These are phyloP conservation scores for Phytophthora pinifolia DNA, from an alignment of 352 stramenopile genomes.

Conservation along the genomic window DNA sequence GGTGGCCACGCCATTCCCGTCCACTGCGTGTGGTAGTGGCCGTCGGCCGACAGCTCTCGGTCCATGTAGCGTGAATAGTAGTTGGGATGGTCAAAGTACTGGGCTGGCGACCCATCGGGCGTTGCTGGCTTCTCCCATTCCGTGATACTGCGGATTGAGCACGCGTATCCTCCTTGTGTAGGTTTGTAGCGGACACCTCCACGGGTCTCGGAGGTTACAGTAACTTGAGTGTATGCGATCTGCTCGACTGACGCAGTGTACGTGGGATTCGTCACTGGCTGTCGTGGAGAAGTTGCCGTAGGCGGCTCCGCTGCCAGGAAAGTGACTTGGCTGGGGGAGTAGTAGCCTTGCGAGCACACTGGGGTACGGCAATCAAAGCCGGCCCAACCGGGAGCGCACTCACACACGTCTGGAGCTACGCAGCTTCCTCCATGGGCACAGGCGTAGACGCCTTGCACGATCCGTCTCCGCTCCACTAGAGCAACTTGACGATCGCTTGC, in stretches of 20 bases:
- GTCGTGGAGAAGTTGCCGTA: conserved; percentile 39
- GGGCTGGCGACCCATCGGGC: conserved; percentile 53
- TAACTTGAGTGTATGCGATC: conserved; percentile 52
- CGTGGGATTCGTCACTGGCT: conserved; percentile 66
- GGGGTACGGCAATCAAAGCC: conserved; percentile 97
- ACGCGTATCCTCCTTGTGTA: conserved; percentile 93
- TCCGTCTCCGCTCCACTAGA: conserved; percentile 77
- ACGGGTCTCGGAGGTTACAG: conserved; percentile 31
- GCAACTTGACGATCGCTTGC: conserved; percentile 89
- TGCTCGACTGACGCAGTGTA: conserved; percentile 58
- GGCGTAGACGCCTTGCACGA: conserved; percentile 93
- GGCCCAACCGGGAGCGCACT: conserved; percentile 90
- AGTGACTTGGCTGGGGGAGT: conserved; percentile 65
- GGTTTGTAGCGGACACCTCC: conserved; percentile 64
- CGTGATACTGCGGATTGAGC: conserved; percentile 93
- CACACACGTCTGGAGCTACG: conserved; percentile 89
- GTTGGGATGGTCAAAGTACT: conserved; percentile 93
- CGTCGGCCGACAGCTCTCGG: conserved; percentile 71
- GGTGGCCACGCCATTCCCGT: conserved; percentile 90
- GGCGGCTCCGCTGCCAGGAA: conserved; percentile 81
- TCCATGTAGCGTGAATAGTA: conserved; percentile 98
- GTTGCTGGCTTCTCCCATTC: conserved; percentile 91
- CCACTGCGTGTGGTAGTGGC: conserved; percentile 88
- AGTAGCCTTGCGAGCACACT: conserved; percentile 94
- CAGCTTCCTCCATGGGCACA: conserved; percentile 95